Evolutionary conservation across 352 stramenopile genomes (phyloP), one percentile per base, ranked within the genome.

Genomic region (Phytopythium helicoides): DNA sequence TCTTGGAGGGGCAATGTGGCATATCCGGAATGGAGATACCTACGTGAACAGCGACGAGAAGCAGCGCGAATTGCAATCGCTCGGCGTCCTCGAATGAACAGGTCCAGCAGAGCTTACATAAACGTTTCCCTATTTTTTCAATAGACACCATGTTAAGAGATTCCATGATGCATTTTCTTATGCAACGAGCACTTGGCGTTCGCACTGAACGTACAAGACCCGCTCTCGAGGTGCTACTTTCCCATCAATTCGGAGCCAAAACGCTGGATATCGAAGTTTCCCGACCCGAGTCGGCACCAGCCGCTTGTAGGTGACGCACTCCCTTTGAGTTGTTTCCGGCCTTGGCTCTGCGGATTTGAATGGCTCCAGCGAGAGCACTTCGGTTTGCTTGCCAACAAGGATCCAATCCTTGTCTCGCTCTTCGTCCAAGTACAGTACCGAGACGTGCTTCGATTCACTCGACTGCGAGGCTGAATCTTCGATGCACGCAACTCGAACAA

Each of bases 1-100:
- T 57, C 56, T 93, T 19, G 83, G 83, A 36, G 80, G 80, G 14
- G 76, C 80, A 0, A 51, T 93, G 28, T 93, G 83, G 83, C 83
- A 93, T 55, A 93, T 93, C 64, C 82, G 82, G 41, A 93, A 91
- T 48, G 80, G 80, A 22, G 78, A 91, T 55, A 89, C 80, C 31
- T 93, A 89, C 51, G 67, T 90, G 6, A 65, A 79, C 46, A 81
- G 86, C 47, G 60, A 71, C 26, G 66, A 87, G 22, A 91, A 91
- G 44, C 66, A 76, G 45, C 62, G 61, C n/a, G 68, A 85, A n/a
- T 56, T 93, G 28, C 70, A 62, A 36, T 60, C 56, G 2, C 71
- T 88, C 5, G 74, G 78, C 2, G 79, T 89, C 56, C 50, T 91
- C 26, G 44, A 50, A 33, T 50, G 26, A 50, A 26, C 25, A 48